These are phyloP conservation scores for Fusarium illudens DNA, from an alignment of 2,329 filamentous ascomycete species.

Conservation along the genomic window DNA sequence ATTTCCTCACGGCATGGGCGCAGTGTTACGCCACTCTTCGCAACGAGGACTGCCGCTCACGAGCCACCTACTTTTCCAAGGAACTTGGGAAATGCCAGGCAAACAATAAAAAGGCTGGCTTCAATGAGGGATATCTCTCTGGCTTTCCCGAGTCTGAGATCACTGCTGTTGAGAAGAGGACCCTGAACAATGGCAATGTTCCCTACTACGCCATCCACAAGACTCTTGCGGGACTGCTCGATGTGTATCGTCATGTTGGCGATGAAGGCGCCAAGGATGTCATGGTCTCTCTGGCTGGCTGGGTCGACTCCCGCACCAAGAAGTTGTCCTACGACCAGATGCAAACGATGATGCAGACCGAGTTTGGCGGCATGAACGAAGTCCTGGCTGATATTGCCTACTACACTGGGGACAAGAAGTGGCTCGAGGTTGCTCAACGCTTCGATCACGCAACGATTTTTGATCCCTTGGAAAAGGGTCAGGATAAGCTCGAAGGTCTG, in stretches of 20 bases:
- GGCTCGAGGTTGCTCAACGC: slow-evolving; percentile 56
- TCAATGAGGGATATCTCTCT: slow-evolving; percentile 56
- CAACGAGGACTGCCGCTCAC: slow-evolving; percentile 54
- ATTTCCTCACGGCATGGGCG: slow-evolving; percentile 60
- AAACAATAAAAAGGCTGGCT: slow-evolving; percentile 57
- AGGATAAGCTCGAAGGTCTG: slow-evolving; percentile 56
- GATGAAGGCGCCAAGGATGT: slow-evolving; percentile 54
- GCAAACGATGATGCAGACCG: slow-evolving; percentile 58
- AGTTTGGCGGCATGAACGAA: slow-evolving; percentile 64
- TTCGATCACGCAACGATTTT: slow-evolving; percentile 61
- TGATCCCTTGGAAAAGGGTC: slow-evolving; percentile 54
- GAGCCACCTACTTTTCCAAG: slow-evolving; percentile 56
- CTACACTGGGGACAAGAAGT: slow-evolving; percentile 55
- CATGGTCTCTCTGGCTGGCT: slow-evolving; percentile 54
- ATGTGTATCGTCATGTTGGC: slow-evolving; percentile 57
- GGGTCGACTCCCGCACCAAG: slow-evolving; percentile 58
- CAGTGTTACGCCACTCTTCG: slow-evolving; percentile 56
- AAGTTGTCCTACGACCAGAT: slow-evolving; percentile 54
- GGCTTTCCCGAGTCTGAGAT: slow-evolving; percentile 64
- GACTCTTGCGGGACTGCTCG: slow-evolving; percentile 60
- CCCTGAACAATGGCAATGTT: slow-evolving; percentile 58
- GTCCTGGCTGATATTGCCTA: slow-evolving; percentile 58
- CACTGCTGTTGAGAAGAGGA: slow-evolving; percentile 52
- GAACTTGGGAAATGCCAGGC: slow-evolving; percentile 61
- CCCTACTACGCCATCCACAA: slow-evolving; percentile 65